phyloP scores from a whole-genome alignment of 306 rosid species.

The Corylus heterophylla region DNA sequence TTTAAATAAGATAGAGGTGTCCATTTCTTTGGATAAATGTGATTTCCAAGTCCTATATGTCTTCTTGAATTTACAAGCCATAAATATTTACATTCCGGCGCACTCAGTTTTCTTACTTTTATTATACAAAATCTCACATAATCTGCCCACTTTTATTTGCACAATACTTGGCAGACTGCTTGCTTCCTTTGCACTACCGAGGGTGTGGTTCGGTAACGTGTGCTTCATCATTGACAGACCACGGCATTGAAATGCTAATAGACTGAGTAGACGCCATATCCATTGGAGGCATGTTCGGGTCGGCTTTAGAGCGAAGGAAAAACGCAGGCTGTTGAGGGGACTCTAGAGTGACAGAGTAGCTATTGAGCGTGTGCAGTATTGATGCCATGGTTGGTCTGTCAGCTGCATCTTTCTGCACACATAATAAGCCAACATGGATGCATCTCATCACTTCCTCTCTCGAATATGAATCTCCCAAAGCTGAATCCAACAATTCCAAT shows the following conservation, averaged over 20 bases:
- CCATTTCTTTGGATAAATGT: too few species aligned
- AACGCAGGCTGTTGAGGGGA: background rate
- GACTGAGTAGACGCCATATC: background rate
- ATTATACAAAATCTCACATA: background rate
- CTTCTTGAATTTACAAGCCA: background rate
- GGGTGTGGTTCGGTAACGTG: background rate
- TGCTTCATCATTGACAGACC: background rate
- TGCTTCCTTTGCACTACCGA: background rate
- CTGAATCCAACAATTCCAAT: constrained; percentile 22
- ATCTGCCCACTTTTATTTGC: background rate
- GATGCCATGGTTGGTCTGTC: constrained; percentile 34
- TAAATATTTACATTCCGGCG: background rate
- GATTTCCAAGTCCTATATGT: background rate
- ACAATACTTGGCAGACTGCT: background rate
- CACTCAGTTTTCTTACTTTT: background rate
- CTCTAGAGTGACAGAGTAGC: background rate
- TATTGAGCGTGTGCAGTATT: constrained; percentile 15
- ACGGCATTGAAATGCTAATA: background rate
- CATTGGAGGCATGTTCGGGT: background rate
- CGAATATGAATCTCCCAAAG: background rate
- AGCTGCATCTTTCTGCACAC: constrained; percentile 32
- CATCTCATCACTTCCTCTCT: constrained; percentile 15
- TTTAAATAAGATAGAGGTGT: too few species aligned
- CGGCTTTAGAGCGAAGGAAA: background rate
- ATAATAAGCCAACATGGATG: constrained; percentile 32